These are phyloP conservation scores for Pugionium dolabratum DNA, from an alignment of 345 rosid species.

Conservation along the genomic window DNA sequence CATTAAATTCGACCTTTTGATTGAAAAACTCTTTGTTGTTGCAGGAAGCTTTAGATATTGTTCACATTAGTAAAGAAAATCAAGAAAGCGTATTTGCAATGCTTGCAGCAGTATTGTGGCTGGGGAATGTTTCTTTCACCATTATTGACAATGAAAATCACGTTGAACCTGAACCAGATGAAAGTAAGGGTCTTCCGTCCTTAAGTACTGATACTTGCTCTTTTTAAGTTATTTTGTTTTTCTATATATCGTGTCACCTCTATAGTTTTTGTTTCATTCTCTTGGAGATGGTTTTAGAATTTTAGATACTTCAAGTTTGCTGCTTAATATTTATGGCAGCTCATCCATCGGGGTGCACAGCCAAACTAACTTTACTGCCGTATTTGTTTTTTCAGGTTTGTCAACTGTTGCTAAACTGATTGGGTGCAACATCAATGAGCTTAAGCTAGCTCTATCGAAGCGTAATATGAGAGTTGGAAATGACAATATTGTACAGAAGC, in stretches of 20 bases:
- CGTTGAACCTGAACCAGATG: constrained; percentile 75
- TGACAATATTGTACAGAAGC: constrained; percentile 85
- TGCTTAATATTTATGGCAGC: neutral
- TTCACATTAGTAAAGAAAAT: constrained; percentile 88
- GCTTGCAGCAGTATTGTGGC: constrained; percentile 96
- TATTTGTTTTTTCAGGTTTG: constrained; percentile 53
- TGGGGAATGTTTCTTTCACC: constrained; percentile 81
- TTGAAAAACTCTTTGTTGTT: constrained; percentile 31
- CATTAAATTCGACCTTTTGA: neutral
- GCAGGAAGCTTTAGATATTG: constrained; percentile 92
- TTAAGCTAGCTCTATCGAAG: constrained; percentile 77
- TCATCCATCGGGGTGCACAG: constrained; percentile 25
- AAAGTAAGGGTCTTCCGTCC: constrained; percentile 54
- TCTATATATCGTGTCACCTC: constrained; percentile 19
- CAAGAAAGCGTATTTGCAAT: constrained; percentile 93
- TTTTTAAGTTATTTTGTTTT: constrained; percentile 9
- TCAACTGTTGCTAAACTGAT: constrained; percentile 70
- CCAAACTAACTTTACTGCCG: constrained; percentile 14
- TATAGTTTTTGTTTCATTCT: constrained; percentile 16
- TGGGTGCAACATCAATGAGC: constrained; percentile 66
- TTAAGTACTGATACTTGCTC: constrained; percentile 5
- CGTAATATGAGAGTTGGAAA: constrained; percentile 91
- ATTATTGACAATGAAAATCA: constrained; percentile 88
- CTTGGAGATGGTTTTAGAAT: neutral
- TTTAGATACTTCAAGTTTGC: constrained; percentile 19